These are phyloP conservation scores for Gnomoniopsis smithogilvyi DNA, from an alignment of 2,329 filamentous ascomycete species.

Conservation along the genomic window DNA sequence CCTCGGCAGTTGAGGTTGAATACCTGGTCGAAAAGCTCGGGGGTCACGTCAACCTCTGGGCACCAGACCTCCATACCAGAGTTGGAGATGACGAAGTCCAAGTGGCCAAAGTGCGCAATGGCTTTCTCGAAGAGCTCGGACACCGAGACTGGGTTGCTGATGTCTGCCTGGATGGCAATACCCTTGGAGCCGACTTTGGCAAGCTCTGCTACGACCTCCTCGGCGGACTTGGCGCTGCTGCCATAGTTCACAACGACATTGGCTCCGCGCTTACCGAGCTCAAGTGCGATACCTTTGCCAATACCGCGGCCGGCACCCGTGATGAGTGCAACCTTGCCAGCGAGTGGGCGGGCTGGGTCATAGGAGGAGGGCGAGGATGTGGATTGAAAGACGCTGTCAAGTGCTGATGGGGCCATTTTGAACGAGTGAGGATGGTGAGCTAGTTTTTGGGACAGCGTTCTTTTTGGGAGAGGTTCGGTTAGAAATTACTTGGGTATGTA, in stretches of 20 bases:
- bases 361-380: not conserved
- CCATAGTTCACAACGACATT: conserved; percentile 67
- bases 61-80: conserved; percentile 70
- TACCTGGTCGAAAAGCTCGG: conserved; percentile 69
- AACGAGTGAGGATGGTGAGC: not conserved
- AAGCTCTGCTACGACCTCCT: conserved; percentile 53
- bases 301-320: conserved; percentile 66
- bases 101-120: conserved; percentile 61
- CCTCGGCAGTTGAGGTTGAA: conserved; percentile 69
- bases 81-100: conserved; percentile 73
- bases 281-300: conserved; percentile 62
- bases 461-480: not conserved
- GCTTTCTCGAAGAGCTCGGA: conserved; percentile 63
- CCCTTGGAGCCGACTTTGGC: conserved; percentile 54
- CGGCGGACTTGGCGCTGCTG: conserved; percentile 51
- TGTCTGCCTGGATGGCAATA: conserved; percentile 62
- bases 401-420: conserved; percentile 28
- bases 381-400: not conserved
- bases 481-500: not conserved
- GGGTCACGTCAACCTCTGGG: conserved; percentile 64
- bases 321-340: conserved; percentile 56
- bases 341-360: conserved; percentile 35
- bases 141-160: conserved; percentile 58
- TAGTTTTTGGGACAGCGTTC: not conserved
- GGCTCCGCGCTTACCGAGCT: conserved; percentile 63